Conservation (phyloP, 345 rosid species). For the Rhodomyrtus tomentosa region DNA sequence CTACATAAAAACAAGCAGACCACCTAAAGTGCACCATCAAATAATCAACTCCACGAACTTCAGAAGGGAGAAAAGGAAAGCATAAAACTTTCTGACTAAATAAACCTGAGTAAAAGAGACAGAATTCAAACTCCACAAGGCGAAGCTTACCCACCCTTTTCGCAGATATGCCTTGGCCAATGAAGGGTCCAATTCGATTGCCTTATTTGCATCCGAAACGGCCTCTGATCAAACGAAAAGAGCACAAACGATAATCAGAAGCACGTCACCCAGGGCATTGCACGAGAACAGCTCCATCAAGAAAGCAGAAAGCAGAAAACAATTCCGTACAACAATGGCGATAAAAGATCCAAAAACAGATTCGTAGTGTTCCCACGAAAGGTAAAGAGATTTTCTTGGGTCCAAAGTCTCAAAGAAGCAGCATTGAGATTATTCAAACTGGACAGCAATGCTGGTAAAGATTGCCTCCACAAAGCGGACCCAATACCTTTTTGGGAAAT, state of each 20-base stretch:
- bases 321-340: not conserved
- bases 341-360: not conserved
- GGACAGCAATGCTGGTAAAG: not conserved
- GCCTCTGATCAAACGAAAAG: slow-evolving; percentile 44
- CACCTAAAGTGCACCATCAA: not conserved
- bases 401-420: not conserved
- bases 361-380: not conserved
- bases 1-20: not conserved
- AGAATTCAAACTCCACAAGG: not conserved
- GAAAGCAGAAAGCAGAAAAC: not conserved
- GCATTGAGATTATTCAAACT: not conserved
- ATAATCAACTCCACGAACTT: not conserved
- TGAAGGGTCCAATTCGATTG: slow-evolving; percentile 54
- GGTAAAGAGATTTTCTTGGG: not conserved
- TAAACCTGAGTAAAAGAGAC: not conserved
- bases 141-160: slow-evolving; percentile 40
- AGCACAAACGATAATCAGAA: not conserved
- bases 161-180: slow-evolving; percentile 57
- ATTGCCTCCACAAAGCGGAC: not conserved
- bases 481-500: not conserved
- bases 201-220: slow-evolving; percentile 56
- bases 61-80: not conserved
- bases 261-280: not conserved
- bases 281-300: not conserved
- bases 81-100: not conserved